These are phyloP conservation scores for Syncephalastrum racemosum DNA, from an alignment of 371 early-diverging fungal species.

Conservation along the genomic window DNA sequence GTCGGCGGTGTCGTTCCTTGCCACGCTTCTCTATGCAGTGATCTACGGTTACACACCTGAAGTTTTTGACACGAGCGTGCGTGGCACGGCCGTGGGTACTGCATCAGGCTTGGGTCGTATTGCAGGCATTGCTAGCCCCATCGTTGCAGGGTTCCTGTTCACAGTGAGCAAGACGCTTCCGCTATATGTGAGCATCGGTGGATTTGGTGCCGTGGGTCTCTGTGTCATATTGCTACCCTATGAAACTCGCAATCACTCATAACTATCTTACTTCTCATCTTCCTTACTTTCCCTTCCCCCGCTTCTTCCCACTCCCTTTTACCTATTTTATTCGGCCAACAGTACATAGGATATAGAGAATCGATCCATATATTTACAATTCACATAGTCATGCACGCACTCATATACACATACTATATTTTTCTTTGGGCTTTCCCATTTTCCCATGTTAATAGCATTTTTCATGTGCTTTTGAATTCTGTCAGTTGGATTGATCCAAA, in stretches of 20 bases:
- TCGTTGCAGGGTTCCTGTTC: constrained; percentile 69
- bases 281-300: no score
- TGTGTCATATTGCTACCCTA: constrained; percentile 70
- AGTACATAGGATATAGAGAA: no score
- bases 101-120: constrained; percentile 78
- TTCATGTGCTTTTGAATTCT: no score
- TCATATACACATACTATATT: no score
- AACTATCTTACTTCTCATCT: no score
- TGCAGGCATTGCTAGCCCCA: constrained; percentile 76
- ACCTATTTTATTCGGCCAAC: no score
- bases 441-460: no score
- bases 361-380: no score
- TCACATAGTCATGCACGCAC: no score
- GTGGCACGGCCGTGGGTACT: constrained; percentile 82
- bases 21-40: constrained; percentile 81
- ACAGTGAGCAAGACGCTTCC: constrained; percentile 59
- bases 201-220: constrained; percentile 59
- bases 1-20: constrained; percentile 68
- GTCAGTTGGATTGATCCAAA: no score
- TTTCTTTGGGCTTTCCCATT: no score
- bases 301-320: no score
- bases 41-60: constrained; percentile 91
- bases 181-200: constrained; percentile 64
- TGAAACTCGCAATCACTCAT: constrained; percentile 50
- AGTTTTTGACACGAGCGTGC: constrained; percentile 73